phyloP scores from a whole-genome alignment of 441 rosid genomes.

The Corymbia calophylla region DNA sequence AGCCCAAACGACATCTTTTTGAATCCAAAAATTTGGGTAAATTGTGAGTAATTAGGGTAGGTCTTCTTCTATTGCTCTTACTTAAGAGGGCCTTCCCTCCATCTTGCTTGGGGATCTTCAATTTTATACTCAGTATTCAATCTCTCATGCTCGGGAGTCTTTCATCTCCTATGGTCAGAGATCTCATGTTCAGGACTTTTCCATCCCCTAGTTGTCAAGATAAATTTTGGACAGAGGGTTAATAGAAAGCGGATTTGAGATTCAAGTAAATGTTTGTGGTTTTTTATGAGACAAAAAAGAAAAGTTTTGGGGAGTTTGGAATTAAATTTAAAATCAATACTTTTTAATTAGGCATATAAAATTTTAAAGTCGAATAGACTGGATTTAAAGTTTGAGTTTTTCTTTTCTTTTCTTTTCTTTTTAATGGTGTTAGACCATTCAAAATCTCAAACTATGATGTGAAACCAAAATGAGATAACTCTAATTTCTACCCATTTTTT shows the following conservation, averaged over 20 bases:
- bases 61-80: neutral
- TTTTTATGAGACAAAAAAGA: neutral
- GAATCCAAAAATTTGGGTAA: neutral
- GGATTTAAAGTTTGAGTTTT: neutral
- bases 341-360: neutral
- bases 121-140: too few species aligned
- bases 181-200: too few species aligned
- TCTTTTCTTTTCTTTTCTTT: too few species aligned
- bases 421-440: neutral
- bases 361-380: too few species aligned
- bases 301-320: neutral
- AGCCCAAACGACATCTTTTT: neutral
- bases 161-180: too few species aligned
- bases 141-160: too few species aligned
- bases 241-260: too few species aligned
- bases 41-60: neutral
- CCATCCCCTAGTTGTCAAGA: neutral
- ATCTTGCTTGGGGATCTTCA: too few species aligned
- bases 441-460: neutral
- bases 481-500: neutral
- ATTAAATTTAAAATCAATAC: too few species aligned
- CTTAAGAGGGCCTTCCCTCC: too few species aligned
- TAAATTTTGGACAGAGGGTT: neutral
- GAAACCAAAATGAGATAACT: neutral
- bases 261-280: fast-evolving